Evolutionary conservation across 495 filamentous ascomycete species (phyloP), one percentile per base, ranked within the genome.

Genomic region (Xylaria castorea): DNA sequence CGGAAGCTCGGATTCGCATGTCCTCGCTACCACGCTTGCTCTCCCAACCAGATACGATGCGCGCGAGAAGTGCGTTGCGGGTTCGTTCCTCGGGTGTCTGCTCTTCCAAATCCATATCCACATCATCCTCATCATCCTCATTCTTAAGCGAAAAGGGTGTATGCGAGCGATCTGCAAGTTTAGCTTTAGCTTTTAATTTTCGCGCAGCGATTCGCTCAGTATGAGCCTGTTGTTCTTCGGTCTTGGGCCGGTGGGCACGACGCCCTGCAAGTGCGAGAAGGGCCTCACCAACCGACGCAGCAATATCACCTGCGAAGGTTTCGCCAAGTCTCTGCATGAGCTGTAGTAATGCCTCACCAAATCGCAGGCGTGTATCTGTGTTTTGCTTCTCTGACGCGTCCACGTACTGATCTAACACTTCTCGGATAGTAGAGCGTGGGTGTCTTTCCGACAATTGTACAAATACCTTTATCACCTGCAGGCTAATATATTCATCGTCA

Each of bases 1-100:
- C 93, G 0, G 93, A 96, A 11, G 93, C 86, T 7, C 94, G 89
- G 48, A 94, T 86, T 18, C 94, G 87, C 2, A 95, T 83, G 75
- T 97, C 94, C 75, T 97, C 94, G 25, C 87, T 84, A 0, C 88
- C 86, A 1, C 89, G 87, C 65, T 87, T 91, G 53, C 86, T 86
- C 66, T 90, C 88, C 94, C 94, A 97, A 6, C 92, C 92, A 6
- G 85, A 81, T 2, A 97, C 85, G 48, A 97, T 93, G 60, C 87
- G 86, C 20, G 86, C 86, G 0, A 92, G 82, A 14, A 89, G 80
- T 3, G 85, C 86, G 30, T 87, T 81, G 73, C 88, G 85, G 50
- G 86, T 75, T 46, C 82, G 80, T 58, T 86, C 85, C 14, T 86
- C 82, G 9, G 77, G 83, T 3, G 86, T 80, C 2, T 84, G 75